Conservation (phyloP, 2,329 filamentous ascomycete species). For the Aspergillus neotritici region DNA sequence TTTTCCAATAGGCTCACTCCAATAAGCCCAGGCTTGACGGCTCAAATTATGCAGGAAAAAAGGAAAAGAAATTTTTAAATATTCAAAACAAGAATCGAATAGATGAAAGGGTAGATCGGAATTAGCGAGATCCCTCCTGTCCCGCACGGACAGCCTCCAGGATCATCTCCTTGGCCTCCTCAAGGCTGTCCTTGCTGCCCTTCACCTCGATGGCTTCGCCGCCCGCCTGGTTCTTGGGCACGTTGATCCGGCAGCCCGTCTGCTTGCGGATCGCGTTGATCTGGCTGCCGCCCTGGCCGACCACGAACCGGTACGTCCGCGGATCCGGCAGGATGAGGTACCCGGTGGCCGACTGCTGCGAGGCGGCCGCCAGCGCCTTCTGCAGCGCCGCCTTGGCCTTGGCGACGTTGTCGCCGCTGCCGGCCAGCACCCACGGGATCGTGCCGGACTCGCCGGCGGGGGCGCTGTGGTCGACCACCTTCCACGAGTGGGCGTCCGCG, state of each 20-base stretch:
- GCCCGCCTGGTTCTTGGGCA: conserved; percentile 70
- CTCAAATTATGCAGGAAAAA: conserved; percentile 8
- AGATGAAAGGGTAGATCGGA: no score
- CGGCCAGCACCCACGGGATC: conserved; percentile 82
- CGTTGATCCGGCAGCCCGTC: conserved; percentile 89
- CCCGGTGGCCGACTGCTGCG: conserved; percentile 57
- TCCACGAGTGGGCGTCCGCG: conserved; percentile 73
- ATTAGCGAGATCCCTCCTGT: conserved; percentile 20
- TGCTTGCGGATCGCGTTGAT: conserved; percentile 90
- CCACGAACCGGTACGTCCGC: conserved; percentile 80
- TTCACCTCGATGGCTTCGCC: conserved; percentile 86
- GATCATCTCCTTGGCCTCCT: conserved; percentile 84
- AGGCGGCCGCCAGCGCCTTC: conserved; percentile 60
- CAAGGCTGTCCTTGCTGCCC: conserved; percentile 71
- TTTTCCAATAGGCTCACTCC: no score
- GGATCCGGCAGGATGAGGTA: conserved; percentile 89
- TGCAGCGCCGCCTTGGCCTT: conserved; percentile 74
- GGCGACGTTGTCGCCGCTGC: conserved; percentile 68
- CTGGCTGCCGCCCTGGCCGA: conserved; percentile 81
- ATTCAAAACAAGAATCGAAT: conserved; percentile 9
- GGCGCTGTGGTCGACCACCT: conserved; percentile 56
- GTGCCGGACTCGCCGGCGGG: conserved; percentile 29
- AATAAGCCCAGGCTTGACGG: no score
- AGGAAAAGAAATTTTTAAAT: conserved; percentile 3
- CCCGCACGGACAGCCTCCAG: conserved; percentile 65